These are phyloP conservation scores for Fusarium anthophilum DNA, from an alignment of 2,329 filamentous ascomycete species.

Conservation along the genomic window DNA sequence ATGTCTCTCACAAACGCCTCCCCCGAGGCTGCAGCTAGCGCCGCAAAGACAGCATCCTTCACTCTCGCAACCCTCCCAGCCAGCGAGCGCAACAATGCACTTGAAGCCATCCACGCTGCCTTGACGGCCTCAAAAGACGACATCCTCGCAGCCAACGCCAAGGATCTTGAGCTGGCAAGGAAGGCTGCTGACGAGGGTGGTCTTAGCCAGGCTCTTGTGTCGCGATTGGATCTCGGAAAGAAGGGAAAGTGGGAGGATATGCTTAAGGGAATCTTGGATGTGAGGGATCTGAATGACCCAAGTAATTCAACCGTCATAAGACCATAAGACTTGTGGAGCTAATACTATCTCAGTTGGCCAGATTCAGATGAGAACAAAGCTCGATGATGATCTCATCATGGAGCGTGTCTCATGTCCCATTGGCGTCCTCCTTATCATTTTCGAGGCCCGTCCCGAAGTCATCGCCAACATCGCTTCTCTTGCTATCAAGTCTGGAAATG, in stretches of 20 bases:
- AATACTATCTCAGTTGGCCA: constrained; percentile 71
- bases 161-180: constrained; percentile 79
- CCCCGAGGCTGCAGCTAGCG: constrained; percentile 77
- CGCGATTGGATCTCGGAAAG: constrained; percentile 85
- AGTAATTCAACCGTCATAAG: constrained; percentile 58
- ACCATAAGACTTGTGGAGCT: not conserved
- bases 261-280: constrained; percentile 93
- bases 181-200: constrained; percentile 78
- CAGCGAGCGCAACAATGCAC: constrained; percentile 81
- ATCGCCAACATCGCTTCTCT: constrained; percentile 98
- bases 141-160: constrained; percentile 87
- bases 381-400: constrained; percentile 86
- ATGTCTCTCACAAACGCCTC: constrained; percentile 94
- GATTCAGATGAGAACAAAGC: constrained; percentile 81
- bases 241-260: constrained; percentile 97
- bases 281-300: constrained; percentile 84
- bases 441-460: constrained; percentile 96
- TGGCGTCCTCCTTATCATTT: constrained; percentile 97
- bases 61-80: constrained; percentile 82
- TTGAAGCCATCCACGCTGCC: constrained; percentile 84
- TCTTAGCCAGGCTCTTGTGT: constrained; percentile 83
- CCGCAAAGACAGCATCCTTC: constrained; percentile 84
- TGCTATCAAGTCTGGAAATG: constrained; percentile 96
- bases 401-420: constrained; percentile 94
- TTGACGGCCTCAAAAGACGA: constrained; percentile 73